Evolutionary conservation across 192 early-diverging fungal genomes (phyloP), one percentile per base, ranked within the genome.

Genomic region (Coemansia umbellata): DNA sequence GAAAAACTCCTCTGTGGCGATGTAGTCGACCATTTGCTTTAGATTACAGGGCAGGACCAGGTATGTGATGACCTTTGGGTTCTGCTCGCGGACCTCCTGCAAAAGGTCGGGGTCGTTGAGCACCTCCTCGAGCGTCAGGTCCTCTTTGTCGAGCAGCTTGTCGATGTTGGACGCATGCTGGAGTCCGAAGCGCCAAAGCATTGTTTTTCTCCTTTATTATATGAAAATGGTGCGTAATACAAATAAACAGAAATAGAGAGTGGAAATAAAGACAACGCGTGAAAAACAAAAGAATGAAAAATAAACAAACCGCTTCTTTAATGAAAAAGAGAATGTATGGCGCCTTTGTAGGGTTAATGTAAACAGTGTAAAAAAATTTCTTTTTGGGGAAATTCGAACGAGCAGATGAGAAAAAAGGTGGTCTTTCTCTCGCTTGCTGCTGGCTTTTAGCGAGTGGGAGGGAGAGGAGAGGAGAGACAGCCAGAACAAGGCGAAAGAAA

Each of bases 131-230:
- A 97, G 80, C 14, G 90, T 89, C 47, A 92, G 65, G 62, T 90
- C 91, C 49, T 91, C 90, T 55, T 90, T 91, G 35, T 96, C 93
- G 30, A 99, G 83, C 61, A 97, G 78, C 57, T 84, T 85, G 80
- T 94, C 92, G 47, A 99, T 87, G 51, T 87, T 87, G 35, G 94
- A 95, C 44, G 90, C 81, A 64, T 87, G 85, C 66, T 92, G 87
- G 61, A 92, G 89, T 10, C 95, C 94, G 62, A 97, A 95, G 37
- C 92, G 86, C 91, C 91, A 93, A 72, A 91, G 90, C 91, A 93
- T 93, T 27, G 4, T 72, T 42, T 41, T 14, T n/a, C n/a, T n/a
- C n/a, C n/a, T n/a, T n/a, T n/a, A 37, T 10, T 2, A 36, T 17
- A 24, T 5, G 15, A 24, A 1, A 13, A 31, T n/a, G 27, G 33